Base-by-base conservation (phyloP, 106 monocot species). In the Amphibolis antarctica region DNA sequence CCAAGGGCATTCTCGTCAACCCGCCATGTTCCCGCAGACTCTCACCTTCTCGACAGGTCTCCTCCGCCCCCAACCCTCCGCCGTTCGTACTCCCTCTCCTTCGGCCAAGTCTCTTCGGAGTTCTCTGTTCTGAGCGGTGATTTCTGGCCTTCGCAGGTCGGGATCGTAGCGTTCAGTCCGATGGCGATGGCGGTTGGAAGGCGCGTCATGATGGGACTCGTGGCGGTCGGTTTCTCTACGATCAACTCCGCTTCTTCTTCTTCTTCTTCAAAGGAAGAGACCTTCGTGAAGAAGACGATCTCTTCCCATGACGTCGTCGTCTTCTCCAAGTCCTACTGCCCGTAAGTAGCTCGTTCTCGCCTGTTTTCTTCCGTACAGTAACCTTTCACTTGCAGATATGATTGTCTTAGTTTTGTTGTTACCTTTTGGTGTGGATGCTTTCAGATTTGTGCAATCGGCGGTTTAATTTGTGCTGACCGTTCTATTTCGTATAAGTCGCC, bases 261-360 rank as follows among this genome's bases (percentile, higher is more conserved):
- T 46, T 31, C 43, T 42, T 10, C 65, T 55, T 59, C 77, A 14
- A 50, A 66, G 44, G 77, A 77, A 69, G 78, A 65, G 65, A 31
- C 66, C 29, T 88, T 88, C 63, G 78, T 88, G 20, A 84, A 65
- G 68, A 81, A 79, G 63, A 81, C 88, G 56, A 76, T 88, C 19
- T 59, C 71, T 12, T 63, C 73, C 17, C 75, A 88, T 70, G 78
- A 81, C 13, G 73, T 84, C 62, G 88, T 84, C 65, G 84, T 88
- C 81, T 88, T 88, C 78, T 88, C 88, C 76, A 88, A 88, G 44
- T 88, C 84, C 17, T 84, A 84, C 67, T 88, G 88, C 78, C 88
- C 88, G 88, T 88, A 88, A 1, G 71, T 56, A 27, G 64, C 46
- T 4, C 36, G 36, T 36, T 36, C 36, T 36, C 7, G 36, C 36